phyloP scores from a whole-genome alignment of 2,329 filamentous ascomycete species.

The Myriangium duriaei region DNA sequence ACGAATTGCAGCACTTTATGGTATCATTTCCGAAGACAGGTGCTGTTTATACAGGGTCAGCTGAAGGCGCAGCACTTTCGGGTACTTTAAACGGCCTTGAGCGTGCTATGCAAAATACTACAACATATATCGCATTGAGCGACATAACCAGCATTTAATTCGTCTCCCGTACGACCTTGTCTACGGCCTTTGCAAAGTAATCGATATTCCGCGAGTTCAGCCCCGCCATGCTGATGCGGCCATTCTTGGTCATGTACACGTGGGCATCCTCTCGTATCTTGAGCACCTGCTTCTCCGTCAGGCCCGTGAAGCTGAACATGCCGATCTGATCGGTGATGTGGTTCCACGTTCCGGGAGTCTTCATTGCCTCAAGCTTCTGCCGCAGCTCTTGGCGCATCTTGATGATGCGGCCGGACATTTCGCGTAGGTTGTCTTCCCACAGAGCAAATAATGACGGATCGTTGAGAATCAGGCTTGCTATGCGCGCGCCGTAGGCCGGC shows the following conservation, averaged over 20 bases:
- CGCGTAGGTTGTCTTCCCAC: conserved; percentile 84
- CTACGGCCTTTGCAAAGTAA: conserved; percentile 81
- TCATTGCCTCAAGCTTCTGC: conserved; percentile 67
- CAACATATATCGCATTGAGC: too few relatives aligned
- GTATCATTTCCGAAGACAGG: too few relatives aligned
- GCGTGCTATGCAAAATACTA: too few relatives aligned
- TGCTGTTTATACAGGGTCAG: too few relatives aligned
- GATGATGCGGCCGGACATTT: conserved; percentile 93
- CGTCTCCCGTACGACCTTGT: conserved; percentile 61
- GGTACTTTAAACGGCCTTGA: too few relatives aligned
- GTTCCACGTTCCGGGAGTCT: conserved; percentile 84
- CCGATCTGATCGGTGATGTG: conserved; percentile 98
- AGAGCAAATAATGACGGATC: conserved; percentile 68
- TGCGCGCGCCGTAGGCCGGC: conserved; percentile 83
- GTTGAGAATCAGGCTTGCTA: conserved; percentile 75
- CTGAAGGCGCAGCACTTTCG: too few relatives aligned
- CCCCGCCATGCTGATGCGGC: conserved; percentile 96
- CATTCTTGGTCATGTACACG: conserved; percentile 94
- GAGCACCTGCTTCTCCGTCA: conserved; percentile 60
- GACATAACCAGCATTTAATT: too few relatives aligned
- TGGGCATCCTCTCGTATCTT: conserved; percentile 59
- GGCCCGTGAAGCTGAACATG: conserved; percentile 94
- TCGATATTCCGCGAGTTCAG: conserved; percentile 85
- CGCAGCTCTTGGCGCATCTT: conserved; percentile 74
- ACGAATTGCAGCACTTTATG: too few relatives aligned